A percentile compares a stretch with the other conserved stretches of the same genome.
Conservation (phyloP, 495 filamentous ascomycete species). For the Cercophora scortea region DNA sequence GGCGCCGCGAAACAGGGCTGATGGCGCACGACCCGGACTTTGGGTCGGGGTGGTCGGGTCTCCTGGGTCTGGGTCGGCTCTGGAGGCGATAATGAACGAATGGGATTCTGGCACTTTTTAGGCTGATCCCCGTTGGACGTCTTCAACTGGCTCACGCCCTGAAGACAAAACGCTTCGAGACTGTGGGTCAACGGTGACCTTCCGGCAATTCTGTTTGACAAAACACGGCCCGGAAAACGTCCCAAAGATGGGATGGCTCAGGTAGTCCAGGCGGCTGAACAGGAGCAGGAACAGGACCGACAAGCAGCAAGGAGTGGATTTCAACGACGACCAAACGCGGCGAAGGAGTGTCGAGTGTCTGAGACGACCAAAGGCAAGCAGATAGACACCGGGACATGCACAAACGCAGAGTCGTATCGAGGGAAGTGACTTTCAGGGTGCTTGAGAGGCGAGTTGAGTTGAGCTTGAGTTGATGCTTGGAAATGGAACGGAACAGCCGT, state of each 20-base stretch:
- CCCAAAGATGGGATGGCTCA: conserved; percentile 6
- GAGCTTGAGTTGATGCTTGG: no score
- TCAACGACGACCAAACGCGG: conserved; percentile 7
- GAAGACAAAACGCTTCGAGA: conserved; percentile 1
- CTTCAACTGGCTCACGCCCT: background rate
- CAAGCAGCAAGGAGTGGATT: conserved; percentile 4
- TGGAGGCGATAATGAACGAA: conserved; percentile 7
- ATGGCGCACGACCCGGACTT: conserved; percentile 17
- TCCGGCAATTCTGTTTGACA: background rate
- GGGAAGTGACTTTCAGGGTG: no score
- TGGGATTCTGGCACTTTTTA: conserved; percentile 15
- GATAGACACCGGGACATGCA: background rate
- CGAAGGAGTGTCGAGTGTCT: background rate
- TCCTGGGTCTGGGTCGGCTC: conserved; percentile 8
- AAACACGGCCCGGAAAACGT: conserved; percentile 5
- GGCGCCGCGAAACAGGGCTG: conserved; percentile 12
- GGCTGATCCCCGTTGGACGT: conserved; percentile 9
- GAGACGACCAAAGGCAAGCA: background rate
- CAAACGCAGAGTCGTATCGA: no score
- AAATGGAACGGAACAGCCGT: no score
- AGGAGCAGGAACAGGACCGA: background rate
- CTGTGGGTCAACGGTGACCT: background rate
- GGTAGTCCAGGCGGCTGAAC: conserved; percentile 13
- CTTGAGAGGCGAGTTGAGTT: no score
- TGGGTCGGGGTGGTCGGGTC: background rate